Conservation (phyloP, 345 rosid genomes). For the Lumnitzera littorea region DNA sequence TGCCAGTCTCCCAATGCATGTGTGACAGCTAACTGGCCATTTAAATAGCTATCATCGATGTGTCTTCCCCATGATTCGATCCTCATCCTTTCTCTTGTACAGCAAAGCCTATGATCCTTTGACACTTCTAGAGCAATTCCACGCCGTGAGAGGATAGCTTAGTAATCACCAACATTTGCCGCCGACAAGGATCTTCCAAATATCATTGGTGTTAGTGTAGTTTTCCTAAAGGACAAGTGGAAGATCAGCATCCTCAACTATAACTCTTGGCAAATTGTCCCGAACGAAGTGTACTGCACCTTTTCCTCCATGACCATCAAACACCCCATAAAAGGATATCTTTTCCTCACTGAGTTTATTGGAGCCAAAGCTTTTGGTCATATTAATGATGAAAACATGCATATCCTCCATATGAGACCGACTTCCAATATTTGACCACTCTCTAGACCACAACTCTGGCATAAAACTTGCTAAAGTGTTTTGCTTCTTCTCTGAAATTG, state of each 20-base stretch:
- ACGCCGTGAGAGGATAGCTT: slow-evolving; percentile 60
- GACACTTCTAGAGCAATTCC: slow-evolving; percentile 74
- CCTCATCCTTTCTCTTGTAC: slow-evolving; percentile 44
- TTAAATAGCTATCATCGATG: slow-evolving; percentile 58
- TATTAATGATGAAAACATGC: slow-evolving; percentile 58
- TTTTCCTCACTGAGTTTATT: slow-evolving; percentile 24
- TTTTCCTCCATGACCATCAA: slow-evolving; percentile 88
- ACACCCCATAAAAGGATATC: slow-evolving; percentile 75
- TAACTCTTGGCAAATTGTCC: slow-evolving; percentile 68
- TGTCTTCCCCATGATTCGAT: slow-evolving; percentile 62
- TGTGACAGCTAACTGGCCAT: slow-evolving; percentile 62
- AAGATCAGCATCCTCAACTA: slow-evolving; percentile 72
- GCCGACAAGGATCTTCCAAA: slow-evolving; percentile 78
- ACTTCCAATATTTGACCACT: slow-evolving; percentile 63
- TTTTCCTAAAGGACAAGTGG: slow-evolving; percentile 78
- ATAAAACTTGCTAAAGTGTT: slow-evolving; percentile 25
- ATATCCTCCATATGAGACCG: slow-evolving; percentile 78
- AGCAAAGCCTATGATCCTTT: slow-evolving; percentile 62
- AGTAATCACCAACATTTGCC: slow-evolving; percentile 93
- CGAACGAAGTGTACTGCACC: slow-evolving; percentile 66
- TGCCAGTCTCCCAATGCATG: slow-evolving; percentile 85
- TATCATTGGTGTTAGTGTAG: slow-evolving; percentile 76
- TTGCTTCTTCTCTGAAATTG: slow-evolving; percentile 23
- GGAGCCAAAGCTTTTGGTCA: slow-evolving; percentile 45
- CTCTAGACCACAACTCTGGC: slow-evolving; percentile 67